These are phyloP conservation scores for Verticillium tricorpus DNA, from an alignment of 2,329 filamentous ascomycete species.

Conservation along the genomic window DNA sequence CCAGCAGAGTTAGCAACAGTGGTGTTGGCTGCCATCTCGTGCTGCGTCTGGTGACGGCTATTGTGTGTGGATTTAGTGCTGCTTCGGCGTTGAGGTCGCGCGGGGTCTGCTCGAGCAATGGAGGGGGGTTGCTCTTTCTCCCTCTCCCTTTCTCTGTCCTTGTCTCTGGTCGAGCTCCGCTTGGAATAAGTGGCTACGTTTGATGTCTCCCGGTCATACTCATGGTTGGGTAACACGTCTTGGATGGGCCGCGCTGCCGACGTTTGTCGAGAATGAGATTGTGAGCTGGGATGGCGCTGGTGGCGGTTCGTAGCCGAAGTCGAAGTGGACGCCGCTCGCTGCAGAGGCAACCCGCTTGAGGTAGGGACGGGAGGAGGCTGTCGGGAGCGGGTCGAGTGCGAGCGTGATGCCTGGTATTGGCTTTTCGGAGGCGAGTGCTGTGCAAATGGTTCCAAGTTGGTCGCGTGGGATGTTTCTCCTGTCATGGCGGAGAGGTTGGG, in stretches of 20 bases:
- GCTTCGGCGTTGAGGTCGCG: slow-evolving; percentile 42
- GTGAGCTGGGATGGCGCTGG: slow-evolving; percentile 20
- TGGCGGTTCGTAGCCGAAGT: slow-evolving; percentile 19
- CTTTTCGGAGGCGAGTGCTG: slow-evolving; percentile 22
- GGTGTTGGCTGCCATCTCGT: slow-evolving; percentile 47
- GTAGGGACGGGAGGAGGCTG: slow-evolving; percentile 17
- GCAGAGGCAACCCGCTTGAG: slow-evolving; percentile 7
- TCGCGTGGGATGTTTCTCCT: slow-evolving; percentile 21
- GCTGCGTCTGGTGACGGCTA: slow-evolving; percentile 18
- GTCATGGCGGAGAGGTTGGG: slow-evolving; percentile 22
- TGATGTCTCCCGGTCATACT: slow-evolving; percentile 60
- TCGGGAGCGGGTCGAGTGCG: slow-evolving; percentile 32
- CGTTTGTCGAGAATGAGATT: slow-evolving; percentile 18
- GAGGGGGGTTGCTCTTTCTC: slow-evolving; percentile 38
- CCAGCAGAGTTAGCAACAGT: slow-evolving; percentile 48
- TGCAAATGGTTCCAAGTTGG: slow-evolving; percentile 22
- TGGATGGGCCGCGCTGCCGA: slow-evolving; percentile 38
- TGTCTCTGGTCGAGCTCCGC: slow-evolving; percentile 59
- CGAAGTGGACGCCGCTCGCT: slow-evolving; percentile 17
- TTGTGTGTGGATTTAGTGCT: slow-evolving; percentile 42
- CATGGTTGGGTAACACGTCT: slow-evolving; percentile 52
- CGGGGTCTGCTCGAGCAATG: slow-evolving; percentile 48
- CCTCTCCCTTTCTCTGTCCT: neutral
- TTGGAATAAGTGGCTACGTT: slow-evolving; percentile 59
- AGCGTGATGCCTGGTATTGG: slow-evolving; percentile 22